These are phyloP conservation scores for Mortierella sp. DNA, from an alignment of 371 early-diverging fungal genomes.

Conservation along the genomic window DNA sequence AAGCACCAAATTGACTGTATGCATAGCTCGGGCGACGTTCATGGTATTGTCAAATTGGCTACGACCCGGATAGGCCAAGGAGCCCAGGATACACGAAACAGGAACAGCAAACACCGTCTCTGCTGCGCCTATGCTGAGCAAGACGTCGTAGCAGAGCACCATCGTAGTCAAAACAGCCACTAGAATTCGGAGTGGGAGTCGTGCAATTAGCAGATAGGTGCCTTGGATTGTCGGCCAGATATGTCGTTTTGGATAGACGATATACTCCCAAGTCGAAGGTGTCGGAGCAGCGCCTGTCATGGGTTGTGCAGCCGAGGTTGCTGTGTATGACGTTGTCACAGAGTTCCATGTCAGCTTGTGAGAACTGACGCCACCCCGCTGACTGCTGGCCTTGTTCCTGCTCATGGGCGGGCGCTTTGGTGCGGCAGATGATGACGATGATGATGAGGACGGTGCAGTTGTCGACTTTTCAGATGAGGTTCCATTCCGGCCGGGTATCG, in stretches of 20 bases:
- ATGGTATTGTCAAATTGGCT: slow-evolving; percentile 56
- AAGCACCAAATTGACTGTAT: slow-evolving; percentile 50
- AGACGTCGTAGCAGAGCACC: slow-evolving; percentile 51
- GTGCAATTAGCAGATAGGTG: slow-evolving; percentile 42
- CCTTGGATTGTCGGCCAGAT: slow-evolving; percentile 41
- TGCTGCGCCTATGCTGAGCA: slow-evolving; percentile 46
- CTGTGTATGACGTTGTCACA: slow-evolving; percentile 51
- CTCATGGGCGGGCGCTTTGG: slow-evolving; percentile 25
- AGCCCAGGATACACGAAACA: slow-evolving; percentile 48
- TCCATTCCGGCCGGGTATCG: neutral
- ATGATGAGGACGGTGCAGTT: slow-evolving; percentile 6
- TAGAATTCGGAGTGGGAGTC: slow-evolving; percentile 52
- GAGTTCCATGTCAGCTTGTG: slow-evolving; percentile 58
- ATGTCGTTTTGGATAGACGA: slow-evolving; percentile 38
- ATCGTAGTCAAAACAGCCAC: slow-evolving; percentile 53
- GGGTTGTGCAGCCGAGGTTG: slow-evolving; percentile 42
- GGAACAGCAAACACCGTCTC: slow-evolving; percentile 50
- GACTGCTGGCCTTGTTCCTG: slow-evolving; percentile 27
- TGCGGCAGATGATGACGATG: neutral
- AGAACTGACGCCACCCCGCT: slow-evolving; percentile 17
- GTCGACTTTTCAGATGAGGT: slow-evolving; percentile 33
- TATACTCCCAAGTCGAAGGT: slow-evolving; percentile 52
- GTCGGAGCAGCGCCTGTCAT: slow-evolving; percentile 45
- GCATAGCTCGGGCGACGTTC: slow-evolving; percentile 57
- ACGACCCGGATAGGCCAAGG: slow-evolving; percentile 45